phyloP scores from a whole-genome alignment of 352 stramenopile genomes.

The Phytopythium oedochilum region DNA sequence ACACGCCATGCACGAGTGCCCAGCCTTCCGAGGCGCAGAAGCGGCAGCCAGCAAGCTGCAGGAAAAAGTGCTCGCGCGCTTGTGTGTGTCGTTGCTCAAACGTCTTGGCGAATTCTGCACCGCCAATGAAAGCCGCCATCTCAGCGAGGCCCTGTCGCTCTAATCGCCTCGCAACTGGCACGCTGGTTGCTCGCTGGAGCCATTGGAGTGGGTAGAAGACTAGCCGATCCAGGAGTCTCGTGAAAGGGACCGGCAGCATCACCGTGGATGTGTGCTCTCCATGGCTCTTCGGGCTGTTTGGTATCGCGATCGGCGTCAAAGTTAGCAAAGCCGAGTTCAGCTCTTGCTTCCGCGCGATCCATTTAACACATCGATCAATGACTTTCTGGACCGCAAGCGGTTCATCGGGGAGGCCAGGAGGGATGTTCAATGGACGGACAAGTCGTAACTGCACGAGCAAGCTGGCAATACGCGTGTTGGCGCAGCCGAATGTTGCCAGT shows the following conservation, averaged over 20 bases:
- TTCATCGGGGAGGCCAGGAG: conserved; percentile 43
- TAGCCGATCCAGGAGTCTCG: conserved; percentile 52
- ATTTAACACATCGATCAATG: conserved; percentile 49
- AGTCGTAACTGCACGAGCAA: conserved; percentile 73
- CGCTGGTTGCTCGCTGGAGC: conserved; percentile 43
- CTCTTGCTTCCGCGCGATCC: conserved; percentile 43
- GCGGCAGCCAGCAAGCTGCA: conserved; percentile 41
- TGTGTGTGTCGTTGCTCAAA: conserved; percentile 66
- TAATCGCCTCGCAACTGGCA: conserved; percentile 41
- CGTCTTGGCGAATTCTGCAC: conserved; percentile 57
- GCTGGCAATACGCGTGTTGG: conserved; percentile 62
- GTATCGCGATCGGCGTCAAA: conserved; percentile 30
- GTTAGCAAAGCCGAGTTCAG: conserved; percentile 41
- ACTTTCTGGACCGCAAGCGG: conserved; percentile 54
- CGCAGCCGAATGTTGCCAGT: conserved; percentile 44
- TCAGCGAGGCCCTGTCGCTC: conserved; percentile 45
- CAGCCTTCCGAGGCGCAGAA: conserved; percentile 71
- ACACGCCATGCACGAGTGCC: conserved; percentile 76
- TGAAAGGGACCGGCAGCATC: conserved; percentile 51
- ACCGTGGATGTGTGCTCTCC: conserved; percentile 16
- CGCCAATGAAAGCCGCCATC: conserved; percentile 53
- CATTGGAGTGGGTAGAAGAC: conserved; percentile 59
- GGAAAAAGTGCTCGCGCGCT: conserved; percentile 44
- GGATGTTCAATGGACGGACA: conserved; percentile 45
- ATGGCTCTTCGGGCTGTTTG: not conserved